phyloP scores from a whole-genome alignment of 148 eudicot species.

The Chenopodium suecicum region DNA sequence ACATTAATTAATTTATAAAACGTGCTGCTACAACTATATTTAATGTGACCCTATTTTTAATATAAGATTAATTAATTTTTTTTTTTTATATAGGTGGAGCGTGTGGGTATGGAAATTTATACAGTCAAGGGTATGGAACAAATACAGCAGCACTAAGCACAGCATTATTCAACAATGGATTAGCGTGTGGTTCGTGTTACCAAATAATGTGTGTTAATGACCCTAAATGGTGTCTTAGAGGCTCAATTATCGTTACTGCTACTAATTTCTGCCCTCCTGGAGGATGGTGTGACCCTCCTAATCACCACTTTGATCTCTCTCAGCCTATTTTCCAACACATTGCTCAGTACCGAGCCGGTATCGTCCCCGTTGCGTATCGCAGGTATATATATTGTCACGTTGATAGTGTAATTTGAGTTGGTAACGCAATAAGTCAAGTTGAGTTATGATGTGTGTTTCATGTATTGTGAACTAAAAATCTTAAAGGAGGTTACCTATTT shows the following conservation, averaged over 20 bases:
- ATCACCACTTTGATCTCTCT: constrained; percentile 75
- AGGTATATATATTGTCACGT: constrained; percentile 29
- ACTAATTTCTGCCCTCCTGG: constrained; percentile 87
- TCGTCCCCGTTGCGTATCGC: constrained; percentile 64
- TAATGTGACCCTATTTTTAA: background rate
- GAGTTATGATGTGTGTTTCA: background rate
- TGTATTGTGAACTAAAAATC: background rate
- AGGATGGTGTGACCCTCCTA: constrained; percentile 86
- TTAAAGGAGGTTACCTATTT: no score
- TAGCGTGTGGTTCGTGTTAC: constrained; percentile 82
- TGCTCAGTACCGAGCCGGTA: constrained; percentile 71
- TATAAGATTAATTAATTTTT: background rate
- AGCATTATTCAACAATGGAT: constrained; percentile 61
- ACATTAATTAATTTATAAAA: no score
- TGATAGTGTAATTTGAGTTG: background rate
- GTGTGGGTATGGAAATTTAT: constrained; percentile 71
- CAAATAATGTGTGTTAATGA: constrained; percentile 60
- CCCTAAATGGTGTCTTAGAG: constrained; percentile 62
- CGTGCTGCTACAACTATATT: background rate
- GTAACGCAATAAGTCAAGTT: background rate
- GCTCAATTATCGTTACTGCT: constrained; percentile 64
- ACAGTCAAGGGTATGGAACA: constrained; percentile 72
- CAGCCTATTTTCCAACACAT: constrained; percentile 76
- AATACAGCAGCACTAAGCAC: constrained; percentile 77
- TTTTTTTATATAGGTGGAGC: constrained; percentile 51